Evolutionary conservation across 1,139 yeast genomes (phyloP), one percentile per base, ranked within the genome.

Genomic region (Debaryomyces sp.): DNA sequence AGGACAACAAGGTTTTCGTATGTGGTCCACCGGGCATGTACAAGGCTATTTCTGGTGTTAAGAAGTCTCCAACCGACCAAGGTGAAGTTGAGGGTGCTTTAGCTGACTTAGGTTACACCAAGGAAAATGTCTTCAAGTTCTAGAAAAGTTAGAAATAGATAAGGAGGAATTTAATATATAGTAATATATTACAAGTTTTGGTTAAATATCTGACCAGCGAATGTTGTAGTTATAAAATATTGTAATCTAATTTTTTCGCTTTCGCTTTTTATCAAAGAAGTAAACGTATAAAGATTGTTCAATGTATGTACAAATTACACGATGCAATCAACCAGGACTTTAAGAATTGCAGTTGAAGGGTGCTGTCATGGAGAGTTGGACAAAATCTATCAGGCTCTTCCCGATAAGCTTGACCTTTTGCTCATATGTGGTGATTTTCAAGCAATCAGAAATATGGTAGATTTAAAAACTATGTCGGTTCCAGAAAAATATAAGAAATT

Each of bases 71-170:
- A 60, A 65, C 85, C 49, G 98, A 92, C 66, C 99, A 94, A 77
- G 99, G 99, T 70, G 97, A 89, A 72, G 81, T 95, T 51, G 76
- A 85, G 35, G 99, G 99, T 63, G 81, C 84, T 47, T 83, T 95
- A 67, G 84, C 84, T 62, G 97, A 94, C 39, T 81, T 95, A 60
- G 97, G 97, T 49, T 92, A 81, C 82, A 73, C 82, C 70, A 87
- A 89, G 76, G 92, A 88, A 52, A 85, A 89, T 63, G 98, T 94
- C 46, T 92, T 82, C 75, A 94, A 94, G 77, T 94, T 90, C 68
- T 94, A 83, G 60, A 50, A 33, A 62, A 12, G 41, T 21, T 40
- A 30, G 44, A 27, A 30, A 12, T 43, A 30, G 27, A 43, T 18
- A 30, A n/a, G 21, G 32, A 41, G 23, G 30, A 29, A 29, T 21